Evolutionary conservation across 148 eudicot species (phyloP), one percentile per base, ranked within the genome.

Genomic region (Pouteria glomerata): DNA sequence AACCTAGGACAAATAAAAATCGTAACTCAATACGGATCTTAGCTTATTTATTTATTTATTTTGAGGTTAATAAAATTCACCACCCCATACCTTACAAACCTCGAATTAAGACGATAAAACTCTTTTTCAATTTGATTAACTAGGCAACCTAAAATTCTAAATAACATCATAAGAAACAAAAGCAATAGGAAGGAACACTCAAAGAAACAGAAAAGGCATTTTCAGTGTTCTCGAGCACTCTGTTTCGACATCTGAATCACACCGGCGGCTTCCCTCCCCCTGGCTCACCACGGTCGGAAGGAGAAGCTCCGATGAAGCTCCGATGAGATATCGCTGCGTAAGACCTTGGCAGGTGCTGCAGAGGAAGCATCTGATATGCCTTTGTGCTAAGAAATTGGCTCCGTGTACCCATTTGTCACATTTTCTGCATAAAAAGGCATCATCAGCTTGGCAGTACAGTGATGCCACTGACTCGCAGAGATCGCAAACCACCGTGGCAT

Each of bases 361-460:
- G 4, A 81, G 69, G 23, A 74, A 57, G 65, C 78, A 74, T 24
- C 84, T 70, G 61, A 72, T 18, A 37, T 81, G 84, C 73, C 84
- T 78, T 19, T 55, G 70, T 0, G 84, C 84, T 16, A 81, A 50
- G 79, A 81, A 81, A 73, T 81, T 81, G 13, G 84, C 84, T 19
- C 81, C 81, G 48, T 81, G 84, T 34, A 81, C 84, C 84, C 76
- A 74, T 6, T 56, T 51, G 62, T 81, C 84, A 57, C 84, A 81
- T 69, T 77, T 77, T 52, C 59, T 50, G 73, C 84, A 81, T 19
- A 81, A 35, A 63, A 69, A 81, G 1, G 84, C 84, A 39, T 74
- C 58, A 63, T 81, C 81, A 59, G 84, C 80, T 50, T 61, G 84
- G 67, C 84, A 81, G 42, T 77, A 81, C 3, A 81, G 2, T 3